Evolutionary conservation across 2,329 filamentous ascomycete species (phyloP).

Genomic region (Aspergillus sergii): DNA sequence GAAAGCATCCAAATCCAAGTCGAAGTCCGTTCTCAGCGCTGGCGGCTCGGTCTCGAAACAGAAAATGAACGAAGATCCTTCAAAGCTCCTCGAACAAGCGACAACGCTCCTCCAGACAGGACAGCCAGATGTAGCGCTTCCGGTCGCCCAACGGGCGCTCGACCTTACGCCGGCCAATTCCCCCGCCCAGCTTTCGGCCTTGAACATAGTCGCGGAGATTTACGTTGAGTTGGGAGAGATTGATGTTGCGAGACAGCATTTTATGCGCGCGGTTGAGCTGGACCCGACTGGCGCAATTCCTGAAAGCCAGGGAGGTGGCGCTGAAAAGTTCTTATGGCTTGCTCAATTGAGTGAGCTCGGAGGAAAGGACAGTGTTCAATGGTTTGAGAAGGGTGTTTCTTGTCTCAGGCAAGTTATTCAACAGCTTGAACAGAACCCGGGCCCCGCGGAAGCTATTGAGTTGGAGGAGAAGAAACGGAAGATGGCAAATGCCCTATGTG

Average conservation of each 20-base stretch:
- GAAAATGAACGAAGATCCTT: constrained; percentile 53
- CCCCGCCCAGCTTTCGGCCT: constrained; percentile 55
- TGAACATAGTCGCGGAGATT: constrained; percentile 80
- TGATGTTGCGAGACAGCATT: constrained; percentile 71
- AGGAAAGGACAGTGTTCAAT: constrained; percentile 60
- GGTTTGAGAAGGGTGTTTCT: constrained; percentile 67
- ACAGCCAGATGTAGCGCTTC: constrained; percentile 60
- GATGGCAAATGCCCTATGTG: constrained; percentile 88
- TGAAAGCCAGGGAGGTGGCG: constrained; percentile 74
- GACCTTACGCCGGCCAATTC: constrained; percentile 36
- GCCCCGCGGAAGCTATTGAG: constrained; percentile 40
- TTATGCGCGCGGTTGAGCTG: constrained; percentile 71
- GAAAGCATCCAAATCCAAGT: constrained; percentile 43
- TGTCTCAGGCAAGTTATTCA: constrained; percentile 74
- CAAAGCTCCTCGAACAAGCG: constrained; percentile 60
- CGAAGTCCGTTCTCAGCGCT: constrained; percentile 48
- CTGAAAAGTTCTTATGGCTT: constrained; percentile 93
- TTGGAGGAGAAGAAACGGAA: constrained; percentile 75
- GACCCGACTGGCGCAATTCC: constrained; percentile 74
- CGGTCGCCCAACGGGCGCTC: constrained; percentile 57
- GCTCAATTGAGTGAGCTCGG: constrained; percentile 78
- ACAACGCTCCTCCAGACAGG: constrained; percentile 60
- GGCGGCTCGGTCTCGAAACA: constrained; percentile 43
- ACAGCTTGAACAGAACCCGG: constrained; percentile 56
- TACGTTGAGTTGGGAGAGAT: constrained; percentile 80